A percentile compares a stretch with the other conserved stretches of the same genome.
Evolutionary conservation across 2,329 filamentous ascomycete genomes (phyloP).

Genomic region (Fusarium cicatricum): DNA sequence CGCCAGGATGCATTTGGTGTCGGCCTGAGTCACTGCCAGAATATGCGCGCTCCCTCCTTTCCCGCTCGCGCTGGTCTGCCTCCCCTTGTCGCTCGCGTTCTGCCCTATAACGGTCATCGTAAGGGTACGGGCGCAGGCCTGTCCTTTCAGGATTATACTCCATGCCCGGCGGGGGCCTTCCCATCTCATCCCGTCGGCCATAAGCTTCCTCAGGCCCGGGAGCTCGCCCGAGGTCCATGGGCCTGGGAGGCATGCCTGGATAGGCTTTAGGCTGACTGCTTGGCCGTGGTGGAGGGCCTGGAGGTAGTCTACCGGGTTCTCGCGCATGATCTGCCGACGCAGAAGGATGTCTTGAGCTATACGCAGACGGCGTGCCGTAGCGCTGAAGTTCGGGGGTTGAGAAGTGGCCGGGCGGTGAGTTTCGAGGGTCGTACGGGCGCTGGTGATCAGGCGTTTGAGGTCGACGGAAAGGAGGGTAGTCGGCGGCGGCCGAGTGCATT

Average conservation of each 20-base stretch:
- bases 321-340: conserved; percentile 55
- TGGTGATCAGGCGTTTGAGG: conserved; percentile 78
- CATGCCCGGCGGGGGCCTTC: conserved; percentile 46
- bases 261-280: conserved; percentile 62
- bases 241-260: conserved; percentile 54
- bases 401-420: conserved; percentile 60
- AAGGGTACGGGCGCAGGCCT: conserved; percentile 53
- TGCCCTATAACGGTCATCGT: conserved; percentile 63
- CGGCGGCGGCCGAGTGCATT: conserved; percentile 62
- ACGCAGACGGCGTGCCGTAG: conserved; percentile 67
- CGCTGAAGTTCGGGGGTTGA: conserved; percentile 66
- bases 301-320: conserved; percentile 49
- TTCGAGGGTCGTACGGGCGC: conserved; percentile 61
- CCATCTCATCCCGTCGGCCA: conserved; percentile 58
- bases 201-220: conserved; percentile 55
- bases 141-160: conserved; percentile 64
- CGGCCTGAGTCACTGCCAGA: conserved; percentile 58
- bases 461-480: conserved; percentile 69
- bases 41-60: conserved; percentile 57
- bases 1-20: conserved; percentile 49
- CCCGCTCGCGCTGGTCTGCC: conserved; percentile 53
- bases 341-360: conserved; percentile 60
- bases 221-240: conserved; percentile 57
- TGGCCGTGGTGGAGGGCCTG: conserved; percentile 57
- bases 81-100: conserved; percentile 59